Percentiles rank a stretch among this genome's conserved stretches.
Evolutionary conservation across 1,139 yeast genomes (phyloP).

Genomic region (Lodderomyces margitis): DNA sequence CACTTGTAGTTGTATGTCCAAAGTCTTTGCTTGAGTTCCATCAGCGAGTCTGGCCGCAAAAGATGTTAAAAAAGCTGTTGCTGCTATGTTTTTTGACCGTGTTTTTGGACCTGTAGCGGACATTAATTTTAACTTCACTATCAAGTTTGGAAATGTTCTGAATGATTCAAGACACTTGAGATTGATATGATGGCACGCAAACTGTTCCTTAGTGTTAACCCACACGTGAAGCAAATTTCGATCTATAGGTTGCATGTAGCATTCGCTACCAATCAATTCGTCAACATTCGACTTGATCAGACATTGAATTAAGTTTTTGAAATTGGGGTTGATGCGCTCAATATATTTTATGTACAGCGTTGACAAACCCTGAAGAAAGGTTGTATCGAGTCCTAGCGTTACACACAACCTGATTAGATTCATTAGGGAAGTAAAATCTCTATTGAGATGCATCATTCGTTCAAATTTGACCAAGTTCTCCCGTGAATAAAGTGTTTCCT

Average conservation of each 20-base stretch:
- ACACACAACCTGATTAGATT: slow-evolving; percentile 12
- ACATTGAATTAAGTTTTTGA: slow-evolving; percentile 18
- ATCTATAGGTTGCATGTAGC: slow-evolving; percentile 18
- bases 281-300: slow-evolving; percentile 7
- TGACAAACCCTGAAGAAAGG: slow-evolving; percentile 9
- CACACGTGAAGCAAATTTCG: slow-evolving; percentile 16
- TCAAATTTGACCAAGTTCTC: slow-evolving; percentile 8
- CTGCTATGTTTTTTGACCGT: slow-evolving; percentile 9
- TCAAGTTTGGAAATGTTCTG: slow-evolving; percentile 12
- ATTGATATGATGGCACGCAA: slow-evolving; percentile 15
- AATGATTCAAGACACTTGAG: slow-evolving; percentile 13
- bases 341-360: slow-evolving; percentile 14
- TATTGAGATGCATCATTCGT: slow-evolving; percentile 10
- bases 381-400: slow-evolving; percentile 3
- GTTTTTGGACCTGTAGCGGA: slow-evolving; percentile 10
- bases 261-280: slow-evolving; percentile 4
- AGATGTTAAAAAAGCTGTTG: slow-evolving; percentile 9
- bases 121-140: slow-evolving; percentile 12
- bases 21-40: slow-evolving; percentile 9
- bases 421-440: slow-evolving; percentile 15
- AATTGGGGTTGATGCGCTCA: slow-evolving; percentile 14
- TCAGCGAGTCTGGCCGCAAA: slow-evolving; percentile 11
- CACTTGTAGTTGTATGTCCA: slow-evolving; percentile 9
- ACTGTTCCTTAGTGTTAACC: slow-evolving; percentile 11
- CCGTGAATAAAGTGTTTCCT: slow-evolving; percentile 5